These are phyloP conservation scores for Phytophthora aleatoria DNA, from an alignment of 352 stramenopile genomes.

Conservation along the genomic window DNA sequence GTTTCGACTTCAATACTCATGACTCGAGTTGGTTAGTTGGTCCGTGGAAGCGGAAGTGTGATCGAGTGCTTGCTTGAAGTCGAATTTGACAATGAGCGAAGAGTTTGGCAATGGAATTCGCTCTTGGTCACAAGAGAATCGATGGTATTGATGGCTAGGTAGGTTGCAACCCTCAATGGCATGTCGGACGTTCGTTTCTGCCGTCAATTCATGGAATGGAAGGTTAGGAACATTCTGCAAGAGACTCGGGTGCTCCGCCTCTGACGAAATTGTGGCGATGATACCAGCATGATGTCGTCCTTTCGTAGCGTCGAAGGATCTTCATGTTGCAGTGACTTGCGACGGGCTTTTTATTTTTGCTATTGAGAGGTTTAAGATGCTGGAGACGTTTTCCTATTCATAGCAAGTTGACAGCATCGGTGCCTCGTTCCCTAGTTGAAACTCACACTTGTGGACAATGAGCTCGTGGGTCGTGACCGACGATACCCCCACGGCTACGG, in stretches of 20 bases:
- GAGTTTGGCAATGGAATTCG: neutral
- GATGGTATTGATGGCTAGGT: constrained; percentile 11
- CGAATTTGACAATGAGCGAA: constrained; percentile 21
- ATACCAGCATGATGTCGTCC: constrained; percentile 17
- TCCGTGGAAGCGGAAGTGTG: neutral
- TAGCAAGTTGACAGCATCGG: constrained; percentile 7
- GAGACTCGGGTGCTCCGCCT: constrained; percentile 7
- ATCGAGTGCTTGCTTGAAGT: constrained; percentile 15
- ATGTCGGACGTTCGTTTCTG: constrained; percentile 10
- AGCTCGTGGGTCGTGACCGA: constrained; percentile 33
- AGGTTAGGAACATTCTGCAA: constrained; percentile 9
- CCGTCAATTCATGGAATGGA: constrained; percentile 17
- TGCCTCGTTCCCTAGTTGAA: constrained; percentile 10
- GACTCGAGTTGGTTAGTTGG: constrained; percentile 8
- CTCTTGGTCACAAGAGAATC: neutral
- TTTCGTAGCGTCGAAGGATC: neutral
- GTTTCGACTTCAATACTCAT: constrained; percentile 24
- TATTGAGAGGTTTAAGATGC: neutral
- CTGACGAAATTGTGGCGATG: constrained; percentile 6
- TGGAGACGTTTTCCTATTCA: constrained; percentile 13
- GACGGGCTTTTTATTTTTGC: neutral
- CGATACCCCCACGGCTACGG: constrained; percentile 39
- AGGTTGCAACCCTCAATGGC: neutral
- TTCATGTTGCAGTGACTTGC: neutral
- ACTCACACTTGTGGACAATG: constrained; percentile 15